Evolutionary conservation across 345 rosid species (phyloP), one percentile per base, ranked within the genome.

Genomic region (Eucalyptus decipiens): DNA sequence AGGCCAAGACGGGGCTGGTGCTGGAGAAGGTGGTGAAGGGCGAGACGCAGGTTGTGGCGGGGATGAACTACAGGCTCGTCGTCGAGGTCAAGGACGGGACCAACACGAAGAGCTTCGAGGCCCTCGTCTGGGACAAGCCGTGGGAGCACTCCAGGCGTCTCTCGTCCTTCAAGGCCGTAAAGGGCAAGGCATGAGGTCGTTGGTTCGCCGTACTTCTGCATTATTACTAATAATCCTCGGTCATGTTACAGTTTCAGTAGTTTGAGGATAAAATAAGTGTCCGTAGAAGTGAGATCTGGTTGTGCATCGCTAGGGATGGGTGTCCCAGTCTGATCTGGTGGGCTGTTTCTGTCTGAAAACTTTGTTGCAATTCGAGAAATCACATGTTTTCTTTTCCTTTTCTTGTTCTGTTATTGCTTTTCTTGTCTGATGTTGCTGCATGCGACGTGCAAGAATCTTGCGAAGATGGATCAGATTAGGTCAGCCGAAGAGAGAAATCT

Each of bases 11-110:
- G 6, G 52, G 5, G 7, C 86, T 96, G 87, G 83, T 76, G 87
- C 90, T 94, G 62, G 80, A 67, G 89, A 67, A 11, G 9, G 92
- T 95, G 85, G 91, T 90, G 42, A 40, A 90, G 43, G 96, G 97
- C 26, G 95, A 95, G 90, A 50, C 87, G 19, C 96, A 95, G 91
- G 94, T 94, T 34, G 96, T 95, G 2, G 5, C 94, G 3, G 98
- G 97, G 6, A 90, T 2, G 24, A 96, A 92, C 43, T 96, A 96
- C 90, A 86, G 91, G 60, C 95, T 96, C 17, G 49, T 83, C 10
- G 17, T 95, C 89, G 58, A 88, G 43, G 95, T 87, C 6, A 87
- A 87, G 2, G 92, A 65, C 47, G 91, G 88, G 5, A 50, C 50
- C 16, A 81, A 18, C 48, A 37, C 54, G 67, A 90, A 89, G 69